Base-by-base conservation (phyloP, 139 green algal genomes). In the Chlamydomonas eustigma region DNA sequence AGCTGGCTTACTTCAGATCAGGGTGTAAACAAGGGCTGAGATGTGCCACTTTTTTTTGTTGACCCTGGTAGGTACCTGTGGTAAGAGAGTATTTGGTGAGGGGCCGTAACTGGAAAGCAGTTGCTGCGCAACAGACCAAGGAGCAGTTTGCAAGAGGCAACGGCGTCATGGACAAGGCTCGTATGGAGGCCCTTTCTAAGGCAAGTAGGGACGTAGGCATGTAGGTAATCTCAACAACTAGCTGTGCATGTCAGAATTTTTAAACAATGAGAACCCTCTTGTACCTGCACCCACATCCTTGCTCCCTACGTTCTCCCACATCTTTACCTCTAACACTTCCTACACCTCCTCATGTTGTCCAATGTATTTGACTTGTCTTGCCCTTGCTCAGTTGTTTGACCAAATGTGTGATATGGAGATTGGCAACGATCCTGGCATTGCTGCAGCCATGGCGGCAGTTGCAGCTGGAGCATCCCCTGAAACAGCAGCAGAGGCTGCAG, bases 381-480 rank as follows among this genome's bases (percentile, higher is more conserved):
- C 52, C 52, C 52, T 4, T 68, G n/a, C 52, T 28, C 52, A 68
- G 52, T 5, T 68, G 52, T 31, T 68, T 22, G 52, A 68, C 52
- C 8, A 31, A 68, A 68, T 68, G 52, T 68, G 52, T 68, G 52
- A 68, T 6, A 22, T 68, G 52, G 52, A 68, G 18, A 28, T 68
- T 6, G 12, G 12, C 32, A 28, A 68, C 22, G 52, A 68, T 4
- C 12, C 52, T 37, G 52, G 12, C 12, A 18, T 58, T 12, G 44
- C 44, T 12, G 44, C 18, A 12, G 18, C 44, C 18, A 68, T 68
- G 18, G 12, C 52, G 22, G 52, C 52, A 68, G 34, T 22, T 25
- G 52, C 12, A 18, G 44, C 44, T 12, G 44, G 44, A 58, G 44
- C 44, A 28, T 58, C 44, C 12, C 44, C 44, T 58, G 44, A 58